Base-by-base conservation (phyloP, 2,329 filamentous ascomycete genomes). In the Fusarium irregulare region DNA sequence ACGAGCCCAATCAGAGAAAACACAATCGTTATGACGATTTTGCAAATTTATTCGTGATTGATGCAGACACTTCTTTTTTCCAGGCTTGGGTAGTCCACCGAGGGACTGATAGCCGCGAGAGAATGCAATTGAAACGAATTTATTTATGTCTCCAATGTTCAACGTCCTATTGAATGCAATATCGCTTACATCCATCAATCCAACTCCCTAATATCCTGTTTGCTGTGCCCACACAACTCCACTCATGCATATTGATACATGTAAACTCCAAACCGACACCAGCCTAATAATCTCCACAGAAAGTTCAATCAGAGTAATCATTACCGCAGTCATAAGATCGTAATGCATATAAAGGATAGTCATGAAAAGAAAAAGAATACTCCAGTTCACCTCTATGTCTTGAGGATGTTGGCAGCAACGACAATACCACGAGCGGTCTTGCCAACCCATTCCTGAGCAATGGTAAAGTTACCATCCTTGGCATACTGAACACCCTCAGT, bases 401-500 rank as follows among this genome's bases (percentile, higher is more conserved):
- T 78, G 16, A 81, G 65, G 2, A 80, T 80, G 20, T 78, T 77
- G 0, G 78, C 79, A 6, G 79, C 79, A 20, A 74, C 66, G 1
- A 78, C 59, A 32, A 81, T 81, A 0, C 76, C 79, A 0, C 74
- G 70, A 4, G 79, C 79, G 20, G 78, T 80, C 71, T 76, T 80
- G 8, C 68, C 68, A 3, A 81, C 77, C 79, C 79, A 81, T 45
- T 79, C 78, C 14, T 77, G 60, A 0, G 79, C 79, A 11, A 75
- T 53, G 0, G 73, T 71, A 14, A 78, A 73, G 32, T 74, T 62
- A 10, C 68, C 63, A 4, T 64, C 60, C 12, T 78, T 66, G 3
- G 75, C 87, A 55, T 87, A 86, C 69, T 89, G 86, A 2, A 89
- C 86, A 56, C 91, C 91, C 7, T 90, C 90, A 77, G 89, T 90